Evolutionary conservation across 148 eudicot species (phyloP).

Genomic region (Rhododendron kiyosumense): DNA sequence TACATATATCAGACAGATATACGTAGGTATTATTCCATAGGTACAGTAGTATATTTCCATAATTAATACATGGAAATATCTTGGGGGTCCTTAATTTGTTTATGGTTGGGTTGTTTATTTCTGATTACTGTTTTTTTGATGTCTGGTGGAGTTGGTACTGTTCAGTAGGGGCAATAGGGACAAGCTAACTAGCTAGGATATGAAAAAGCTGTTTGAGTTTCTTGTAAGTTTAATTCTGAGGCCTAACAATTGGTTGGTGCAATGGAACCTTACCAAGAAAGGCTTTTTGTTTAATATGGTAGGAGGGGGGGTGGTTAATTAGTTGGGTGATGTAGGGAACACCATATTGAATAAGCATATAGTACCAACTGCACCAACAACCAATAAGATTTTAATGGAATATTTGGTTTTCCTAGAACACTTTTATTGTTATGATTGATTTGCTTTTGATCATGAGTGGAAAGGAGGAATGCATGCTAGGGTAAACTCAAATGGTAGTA

Average conservation of each 20-base stretch:
- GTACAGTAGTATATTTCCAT: background rate
- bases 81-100: background rate
- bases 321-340: slow-evolving; percentile 38
- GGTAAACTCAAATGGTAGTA: background rate
- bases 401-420: background rate
- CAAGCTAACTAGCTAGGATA: background rate
- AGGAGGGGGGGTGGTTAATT: slow-evolving; percentile 22
- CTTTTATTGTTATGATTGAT: background rate
- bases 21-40: background rate
- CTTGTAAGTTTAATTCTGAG: slow-evolving; percentile 20
- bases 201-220: slow-evolving; percentile 11
- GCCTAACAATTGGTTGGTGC: slow-evolving; percentile 39
- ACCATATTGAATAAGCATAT: slow-evolving; percentile 8
- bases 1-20: background rate
- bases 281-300: slow-evolving; percentile 28
- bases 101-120: background rate
- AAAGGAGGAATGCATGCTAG: background rate
- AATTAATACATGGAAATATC: background rate
- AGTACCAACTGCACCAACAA: slow-evolving; percentile 24
- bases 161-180: background rate
- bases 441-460: background rate
- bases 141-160: background rate
- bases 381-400: background rate
- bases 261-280: slow-evolving; percentile 30
- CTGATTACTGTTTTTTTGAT: background rate